phyloP scores from a whole-genome alignment of 1,284 basidiomycete species.

The Athelia psychrophila region DNA sequence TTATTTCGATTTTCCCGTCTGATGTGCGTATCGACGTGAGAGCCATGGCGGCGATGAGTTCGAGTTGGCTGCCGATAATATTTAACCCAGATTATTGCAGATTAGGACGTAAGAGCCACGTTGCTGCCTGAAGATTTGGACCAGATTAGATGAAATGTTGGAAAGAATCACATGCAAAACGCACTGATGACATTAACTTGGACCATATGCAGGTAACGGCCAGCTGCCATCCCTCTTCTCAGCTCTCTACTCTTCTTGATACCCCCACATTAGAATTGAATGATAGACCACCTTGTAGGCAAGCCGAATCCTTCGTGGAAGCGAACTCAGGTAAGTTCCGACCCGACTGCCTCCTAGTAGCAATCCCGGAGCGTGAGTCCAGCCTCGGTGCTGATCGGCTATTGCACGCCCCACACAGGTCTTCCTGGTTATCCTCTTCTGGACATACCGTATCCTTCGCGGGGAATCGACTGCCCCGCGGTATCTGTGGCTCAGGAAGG shows the following conservation, averaged over 20 bases:
- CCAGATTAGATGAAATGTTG: too few species aligned
- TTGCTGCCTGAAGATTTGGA: too few species aligned
- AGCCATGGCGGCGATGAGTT: not conserved
- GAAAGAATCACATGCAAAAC: too few species aligned
- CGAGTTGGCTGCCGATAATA: too few species aligned
- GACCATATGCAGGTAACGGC: too few species aligned
- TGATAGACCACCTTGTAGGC: slow-evolving; percentile 86
- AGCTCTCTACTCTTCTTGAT: slow-evolving; percentile 1
- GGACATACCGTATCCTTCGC: slow-evolving; percentile 76
- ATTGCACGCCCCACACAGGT: slow-evolving; percentile 43
- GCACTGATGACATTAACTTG: too few species aligned
- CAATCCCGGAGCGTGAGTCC: too few species aligned
- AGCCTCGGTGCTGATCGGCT: not conserved
- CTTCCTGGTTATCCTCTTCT: slow-evolving; percentile 87
- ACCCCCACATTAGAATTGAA: slow-evolving; percentile 24
- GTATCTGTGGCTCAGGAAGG: slow-evolving; percentile 55
- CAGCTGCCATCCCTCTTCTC: too few species aligned
- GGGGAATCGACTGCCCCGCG: slow-evolving; percentile 70
- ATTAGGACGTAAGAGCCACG: too few species aligned
- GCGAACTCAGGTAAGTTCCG: slow-evolving; percentile 57
- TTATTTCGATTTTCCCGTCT: slow-evolving; percentile 58
- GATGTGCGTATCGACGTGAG: not conserved
- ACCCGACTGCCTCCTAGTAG: not conserved
- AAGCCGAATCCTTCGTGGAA: slow-evolving; percentile 76
- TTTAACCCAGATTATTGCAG: too few species aligned